A percentile compares a stretch with the other conserved stretches of the same genome.
phyloP scores from a whole-genome alignment of 768 basidiomycete species.

The Hericium erinaceus region DNA sequence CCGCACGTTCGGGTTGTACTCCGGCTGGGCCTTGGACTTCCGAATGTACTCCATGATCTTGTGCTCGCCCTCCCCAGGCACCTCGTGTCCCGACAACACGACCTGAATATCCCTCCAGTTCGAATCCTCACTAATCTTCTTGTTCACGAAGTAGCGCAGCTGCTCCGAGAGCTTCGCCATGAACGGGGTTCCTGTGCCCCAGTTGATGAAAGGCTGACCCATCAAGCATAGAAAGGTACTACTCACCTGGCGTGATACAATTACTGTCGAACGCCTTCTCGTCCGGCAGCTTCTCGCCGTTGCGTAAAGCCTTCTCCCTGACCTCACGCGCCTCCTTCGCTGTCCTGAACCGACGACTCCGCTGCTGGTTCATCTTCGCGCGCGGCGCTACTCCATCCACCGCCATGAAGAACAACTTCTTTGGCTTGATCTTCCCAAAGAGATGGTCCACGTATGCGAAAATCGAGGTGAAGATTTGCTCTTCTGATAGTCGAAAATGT shows the following conservation, averaged over 20 bases:
- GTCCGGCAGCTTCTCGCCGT: slow-evolving; percentile 85
- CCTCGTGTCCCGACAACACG: slow-evolving; percentile 93
- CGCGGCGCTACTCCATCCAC: slow-evolving; percentile 96
- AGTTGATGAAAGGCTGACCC: background rate
- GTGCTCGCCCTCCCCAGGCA: slow-evolving; percentile 98
- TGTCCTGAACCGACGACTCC: slow-evolving; percentile 86
- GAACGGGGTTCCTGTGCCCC: slow-evolving; percentile 71
- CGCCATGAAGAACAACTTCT: slow-evolving; percentile 98
- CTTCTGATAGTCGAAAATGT: slow-evolving; percentile 91
- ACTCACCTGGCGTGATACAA: slow-evolving; percentile 92
- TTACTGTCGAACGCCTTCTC: slow-evolving; percentile 98
- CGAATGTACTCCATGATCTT: slow-evolving; percentile 99
- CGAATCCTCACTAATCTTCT: slow-evolving; percentile 95
- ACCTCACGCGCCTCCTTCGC: slow-evolving; percentile 88
- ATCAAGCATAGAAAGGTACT: background rate
- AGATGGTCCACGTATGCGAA: slow-evolving; percentile 96
- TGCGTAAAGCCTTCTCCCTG: slow-evolving; percentile 75
- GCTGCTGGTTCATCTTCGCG: slow-evolving; percentile 99
- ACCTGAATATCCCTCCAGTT: slow-evolving; percentile 91
- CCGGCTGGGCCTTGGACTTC: slow-evolving; percentile 85
- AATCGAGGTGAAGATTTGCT: slow-evolving; percentile 95
- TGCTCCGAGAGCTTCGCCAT: slow-evolving; percentile 91
- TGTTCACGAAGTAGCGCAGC: slow-evolving; percentile 92
- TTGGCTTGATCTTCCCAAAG: slow-evolving; percentile 94
- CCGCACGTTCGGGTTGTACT: slow-evolving; percentile 93